phyloP scores from a whole-genome alignment of 2,329 filamentous ascomycete species.

The Xylariales sp. region DNA sequence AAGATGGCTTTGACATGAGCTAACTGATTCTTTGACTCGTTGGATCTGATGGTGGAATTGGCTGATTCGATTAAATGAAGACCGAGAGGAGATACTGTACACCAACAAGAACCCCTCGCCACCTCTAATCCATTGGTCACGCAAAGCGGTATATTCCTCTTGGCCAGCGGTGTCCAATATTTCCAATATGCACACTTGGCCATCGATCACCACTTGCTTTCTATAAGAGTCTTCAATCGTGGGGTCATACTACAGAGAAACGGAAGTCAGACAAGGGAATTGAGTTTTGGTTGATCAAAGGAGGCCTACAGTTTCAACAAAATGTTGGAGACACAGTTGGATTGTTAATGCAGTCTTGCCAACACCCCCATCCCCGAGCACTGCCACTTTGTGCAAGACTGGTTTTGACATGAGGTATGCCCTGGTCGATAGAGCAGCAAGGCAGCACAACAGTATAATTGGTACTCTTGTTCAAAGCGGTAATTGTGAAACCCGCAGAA shows the following conservation, averaged over 20 bases:
- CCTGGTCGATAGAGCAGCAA: too few relatives aligned
- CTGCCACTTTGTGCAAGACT: too few relatives aligned
- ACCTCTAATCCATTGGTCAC: conserved; percentile 97
- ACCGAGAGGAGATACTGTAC: conserved; percentile 95
- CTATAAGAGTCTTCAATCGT: conserved; percentile 86
- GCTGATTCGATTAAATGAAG: conserved; percentile 90
- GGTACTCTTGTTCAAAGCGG: too few relatives aligned
- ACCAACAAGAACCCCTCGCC: conserved; percentile 96
- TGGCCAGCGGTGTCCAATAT: conserved; percentile 95
- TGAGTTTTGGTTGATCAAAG: background rate
- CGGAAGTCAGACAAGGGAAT: background rate
- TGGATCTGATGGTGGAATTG: conserved; percentile 96
- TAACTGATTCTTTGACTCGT: conserved; percentile 81
- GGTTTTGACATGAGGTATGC: too few relatives aligned
- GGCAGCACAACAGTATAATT: too few relatives aligned
- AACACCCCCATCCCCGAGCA: too few relatives aligned
- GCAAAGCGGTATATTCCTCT: conserved; percentile 93
- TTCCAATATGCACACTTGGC: conserved; percentile 94
- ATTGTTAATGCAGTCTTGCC: conserved; percentile 2
- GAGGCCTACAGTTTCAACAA: conserved; percentile 2
- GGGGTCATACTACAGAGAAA: conserved; percentile 63
- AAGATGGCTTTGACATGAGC: conserved; percentile 70
- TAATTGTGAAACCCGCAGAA: too few relatives aligned
- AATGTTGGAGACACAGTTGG: background rate
- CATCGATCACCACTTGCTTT: conserved; percentile 88